Base-by-base conservation (phyloP, 441 rosid species). In the Jatropha multifida region DNA sequence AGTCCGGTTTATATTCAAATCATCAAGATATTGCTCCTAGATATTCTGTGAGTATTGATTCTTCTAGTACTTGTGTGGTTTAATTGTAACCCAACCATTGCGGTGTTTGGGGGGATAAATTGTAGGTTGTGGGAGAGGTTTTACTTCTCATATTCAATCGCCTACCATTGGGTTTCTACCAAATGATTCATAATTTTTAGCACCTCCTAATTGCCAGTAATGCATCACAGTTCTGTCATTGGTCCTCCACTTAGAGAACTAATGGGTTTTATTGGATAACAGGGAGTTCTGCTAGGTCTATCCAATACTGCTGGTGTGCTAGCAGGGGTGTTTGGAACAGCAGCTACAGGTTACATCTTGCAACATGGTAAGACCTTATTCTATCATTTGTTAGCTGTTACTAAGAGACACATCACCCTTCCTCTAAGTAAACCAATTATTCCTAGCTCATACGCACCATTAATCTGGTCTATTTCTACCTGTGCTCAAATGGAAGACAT, bases 1-100 rank as follows among this genome's bases (percentile, higher is more conserved):
- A 93, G 74, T 94, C 98, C 72, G 98, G 96, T 73, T 78, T 94
- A 4, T 94, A 94, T 77, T 94, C 98, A 18, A 94, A 93, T 72
- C 98, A 94, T 87, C 99, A 94, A 83, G 98, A 94, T 74, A 93
- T 93, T 76, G 99, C 93, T 72, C 99, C 97, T 52, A 89, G 98
- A 73, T 94, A 94, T 87, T 87, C 98, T 18, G 98, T 94, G 80
- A 88, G 96, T 83, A n/a, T 42, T 69, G 14, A 2, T 75, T 65
- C 49, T 61, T 51, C 61, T 58, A 20, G 13, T 18, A 6, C 54
- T 59, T 32, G 15, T 6, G 17, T 51, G 17, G 15, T 4, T 10
- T 51, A 10, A 51, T 51, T 13, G 1, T 14, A 32, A 32, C 46
- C 46, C 46, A 42, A 42, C 7, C 17, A 10, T 51, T 51, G 54